Evolutionary conservation across 352 stramenopile species (phyloP).

Genomic region (Globisporangium okanoganense): DNA sequence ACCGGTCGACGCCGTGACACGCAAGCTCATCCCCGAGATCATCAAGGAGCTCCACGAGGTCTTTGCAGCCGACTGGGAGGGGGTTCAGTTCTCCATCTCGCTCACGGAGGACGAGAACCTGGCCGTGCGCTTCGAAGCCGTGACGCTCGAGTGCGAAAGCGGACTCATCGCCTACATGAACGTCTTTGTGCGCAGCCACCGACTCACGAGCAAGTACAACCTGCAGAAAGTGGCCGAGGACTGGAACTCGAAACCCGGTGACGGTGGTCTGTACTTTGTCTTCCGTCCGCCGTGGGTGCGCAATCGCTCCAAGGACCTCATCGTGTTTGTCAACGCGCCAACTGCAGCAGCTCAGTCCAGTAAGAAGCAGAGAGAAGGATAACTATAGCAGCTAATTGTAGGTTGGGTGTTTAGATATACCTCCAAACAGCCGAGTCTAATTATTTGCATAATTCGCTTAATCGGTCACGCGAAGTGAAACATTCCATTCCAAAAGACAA

Average conservation of each 20-base stretch:
- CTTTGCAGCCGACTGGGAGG: conserved; percentile 60
- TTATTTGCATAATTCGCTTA: too few species aligned
- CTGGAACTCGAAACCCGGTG: conserved; percentile 67
- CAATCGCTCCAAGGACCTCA: conserved; percentile 56
- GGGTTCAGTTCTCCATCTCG: conserved; percentile 42
- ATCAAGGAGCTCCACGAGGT: conserved; percentile 68
- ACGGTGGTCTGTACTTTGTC: conserved; percentile 58
- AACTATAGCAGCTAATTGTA: too few species aligned
- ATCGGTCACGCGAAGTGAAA: too few species aligned
- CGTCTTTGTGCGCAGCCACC: conserved; percentile 64
- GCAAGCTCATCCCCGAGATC: conserved; percentile 65
- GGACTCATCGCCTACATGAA: conserved; percentile 83
- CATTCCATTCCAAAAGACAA: too few species aligned
- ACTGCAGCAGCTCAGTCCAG: background rate
- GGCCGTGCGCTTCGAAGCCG: conserved; percentile 49
- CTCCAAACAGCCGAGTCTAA: too few species aligned
- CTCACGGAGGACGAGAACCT: conserved; percentile 62
- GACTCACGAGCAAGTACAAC: conserved; percentile 64
- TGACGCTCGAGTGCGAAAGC: conserved; percentile 46
- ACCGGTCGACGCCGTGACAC: conserved; percentile 53
- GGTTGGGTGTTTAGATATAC: too few species aligned
- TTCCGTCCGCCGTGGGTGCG: conserved; percentile 56
- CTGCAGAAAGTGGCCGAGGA: conserved; percentile 78
- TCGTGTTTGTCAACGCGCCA: conserved; percentile 28
- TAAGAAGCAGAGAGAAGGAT: conserved; percentile 3